These are phyloP conservation scores for Smallanthus sonchifolius DNA, from an alignment of 129 eudicot genomes.

Conservation along the genomic window DNA sequence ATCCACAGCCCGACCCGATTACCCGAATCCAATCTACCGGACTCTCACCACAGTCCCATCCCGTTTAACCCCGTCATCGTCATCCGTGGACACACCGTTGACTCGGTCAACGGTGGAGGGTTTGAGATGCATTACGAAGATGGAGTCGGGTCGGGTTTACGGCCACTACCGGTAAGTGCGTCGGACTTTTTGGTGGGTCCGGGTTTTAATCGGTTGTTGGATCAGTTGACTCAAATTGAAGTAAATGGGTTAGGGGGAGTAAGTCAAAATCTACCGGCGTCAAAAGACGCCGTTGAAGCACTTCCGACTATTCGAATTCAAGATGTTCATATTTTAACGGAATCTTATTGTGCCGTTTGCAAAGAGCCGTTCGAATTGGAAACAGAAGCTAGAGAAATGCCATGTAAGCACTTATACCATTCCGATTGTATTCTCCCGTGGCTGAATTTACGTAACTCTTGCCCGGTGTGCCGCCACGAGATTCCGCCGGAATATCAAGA, in stretches of 20 bases:
- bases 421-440: constrained; percentile 85
- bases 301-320: constrained; percentile 52
- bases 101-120: constrained; percentile 27
- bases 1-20: constrained; percentile 24
- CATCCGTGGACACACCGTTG: constrained; percentile 33
- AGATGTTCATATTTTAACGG: constrained; percentile 40
- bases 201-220: constrained; percentile 80
- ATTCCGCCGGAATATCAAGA: constrained; percentile 49
- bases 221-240: constrained; percentile 75
- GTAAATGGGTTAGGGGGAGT: constrained; percentile 60
- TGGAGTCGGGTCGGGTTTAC: constrained; percentile 74
- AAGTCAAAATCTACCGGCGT: constrained; percentile 69
- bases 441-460: constrained; percentile 78
- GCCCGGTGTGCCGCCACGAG: constrained; percentile 94
- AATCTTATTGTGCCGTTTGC: constrained; percentile 77
- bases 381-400: constrained; percentile 69
- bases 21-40: constrained; percentile 36
- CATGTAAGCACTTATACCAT: constrained; percentile 89
- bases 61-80: constrained; percentile 83
- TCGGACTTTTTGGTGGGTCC: constrained; percentile 78
- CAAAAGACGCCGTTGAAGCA: constrained; percentile 77
- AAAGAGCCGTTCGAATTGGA: constrained; percentile 77
- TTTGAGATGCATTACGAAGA: constrained; percentile 88
- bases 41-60: constrained; percentile 38
- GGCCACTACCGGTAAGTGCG: constrained; percentile 76